These are phyloP conservation scores for Phialemoniopsis sp. DNA, from an alignment of 2,329 filamentous ascomycete genomes.

Conservation along the genomic window DNA sequence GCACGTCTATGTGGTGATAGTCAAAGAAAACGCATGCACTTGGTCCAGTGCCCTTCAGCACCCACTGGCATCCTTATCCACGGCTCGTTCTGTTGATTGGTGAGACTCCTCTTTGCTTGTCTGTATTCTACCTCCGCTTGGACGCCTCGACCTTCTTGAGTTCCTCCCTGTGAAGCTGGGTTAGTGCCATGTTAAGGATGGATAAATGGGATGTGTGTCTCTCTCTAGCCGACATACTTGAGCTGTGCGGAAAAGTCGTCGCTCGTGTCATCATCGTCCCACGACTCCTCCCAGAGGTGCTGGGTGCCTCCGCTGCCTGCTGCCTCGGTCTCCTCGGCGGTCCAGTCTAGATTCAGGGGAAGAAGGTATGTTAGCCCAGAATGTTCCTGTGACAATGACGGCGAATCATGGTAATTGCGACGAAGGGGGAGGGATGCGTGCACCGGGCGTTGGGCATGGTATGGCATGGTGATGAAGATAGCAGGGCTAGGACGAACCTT, in stretches of 20 bases:
- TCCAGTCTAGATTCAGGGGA: conserved; percentile 75
- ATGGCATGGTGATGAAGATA: no score
- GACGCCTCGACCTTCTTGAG: conserved; percentile 86
- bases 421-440: neutral
- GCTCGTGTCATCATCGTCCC: conserved; percentile 96
- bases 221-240: conserved; percentile 57
- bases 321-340: conserved; percentile 83
- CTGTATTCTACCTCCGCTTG: conserved; percentile 49
- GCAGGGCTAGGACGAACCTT: conserved; percentile 73
- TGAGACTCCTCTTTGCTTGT: no score
- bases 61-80: no score
- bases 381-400: no score
- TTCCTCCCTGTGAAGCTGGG: conserved; percentile 63
- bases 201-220: neutral
- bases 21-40: no score
- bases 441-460: no score
- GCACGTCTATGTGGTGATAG: no score
- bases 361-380: no score
- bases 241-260: conserved; percentile 96
- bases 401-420: no score
- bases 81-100: no score
- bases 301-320: conserved; percentile 59
- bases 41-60: no score
- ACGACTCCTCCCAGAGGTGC: conserved; percentile 98
- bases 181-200: conserved; percentile 3